Evolutionary conservation across 805 yeast species (phyloP), one percentile per base, ranked within the genome.

Genomic region (Metschnikowia lachancei): DNA sequence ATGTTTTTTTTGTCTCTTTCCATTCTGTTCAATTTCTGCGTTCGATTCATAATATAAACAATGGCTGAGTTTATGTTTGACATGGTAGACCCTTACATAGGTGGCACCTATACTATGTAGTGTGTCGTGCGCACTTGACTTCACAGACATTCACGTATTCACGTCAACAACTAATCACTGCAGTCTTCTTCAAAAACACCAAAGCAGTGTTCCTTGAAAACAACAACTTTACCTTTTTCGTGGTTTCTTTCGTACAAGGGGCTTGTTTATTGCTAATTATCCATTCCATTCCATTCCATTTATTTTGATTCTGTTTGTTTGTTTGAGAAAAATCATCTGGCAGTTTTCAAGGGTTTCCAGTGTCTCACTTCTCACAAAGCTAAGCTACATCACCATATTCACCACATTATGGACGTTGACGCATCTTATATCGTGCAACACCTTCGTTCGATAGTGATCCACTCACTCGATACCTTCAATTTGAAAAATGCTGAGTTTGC

Each of bases 401-500:
- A 14, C 8, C 13, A 13, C 8, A 38, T n/a, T 22, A 52, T 52
- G 56, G 49, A 52, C 29, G 35, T 53, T 36, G 61, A 60, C 43
- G 39, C 51, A 26, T 43, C 54, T n/a, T 56, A 58, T 45, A 55
- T 60, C 11, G 62, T 60, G 41, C 76, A 71, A 48, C 69, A 80
- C 49, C 74, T 83, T 37, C 71, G 85, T 45, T 75, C 84, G 10
- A 66, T 77, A 2, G 74, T 85, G n/a, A 68, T 87, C 62, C 85
- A 87, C 57, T 77, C 85, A 11, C 64, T 89, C 33, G 95, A 88
- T 56, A 78, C 79, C 49, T 89, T 82, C 59, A 75, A 86, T 50
- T 67, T 78, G 37, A 67, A 72, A 12, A 85, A 91, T 22, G 97
- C 98, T 1, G 90, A 84, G 59, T 88, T 94, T 66, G 83, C 92